phyloP scores from a whole-genome alignment of 2,329 filamentous ascomycete species.

The Diplodia sapinea region DNA sequence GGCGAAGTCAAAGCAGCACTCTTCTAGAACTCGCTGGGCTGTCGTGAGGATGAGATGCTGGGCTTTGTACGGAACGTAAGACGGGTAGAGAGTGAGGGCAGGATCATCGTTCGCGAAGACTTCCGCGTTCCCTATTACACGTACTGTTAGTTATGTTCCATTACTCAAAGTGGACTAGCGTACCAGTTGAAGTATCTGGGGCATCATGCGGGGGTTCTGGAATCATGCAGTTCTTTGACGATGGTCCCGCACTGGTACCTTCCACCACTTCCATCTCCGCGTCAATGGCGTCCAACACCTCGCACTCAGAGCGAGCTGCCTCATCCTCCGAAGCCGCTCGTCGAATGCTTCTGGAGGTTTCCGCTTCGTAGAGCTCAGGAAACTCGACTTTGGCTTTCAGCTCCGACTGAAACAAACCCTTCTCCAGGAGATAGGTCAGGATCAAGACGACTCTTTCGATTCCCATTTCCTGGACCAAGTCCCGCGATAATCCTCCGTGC shows the following conservation, averaged over 20 bases:
- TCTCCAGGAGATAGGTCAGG: conserved; percentile 16
- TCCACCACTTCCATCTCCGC: not conserved
- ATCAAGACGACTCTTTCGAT: conserved; percentile 11
- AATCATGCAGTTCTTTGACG: not conserved
- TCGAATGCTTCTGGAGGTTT: conserved; percentile 37
- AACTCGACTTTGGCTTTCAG: conserved; percentile 44
- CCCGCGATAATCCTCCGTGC: not conserved
- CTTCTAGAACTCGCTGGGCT: conserved; percentile 47
- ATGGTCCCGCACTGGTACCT: not conserved
- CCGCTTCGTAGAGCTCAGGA: conserved; percentile 43
- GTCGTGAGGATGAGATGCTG: conserved; percentile 49
- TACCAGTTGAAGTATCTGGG: not conserved
- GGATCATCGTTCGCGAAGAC: not conserved
- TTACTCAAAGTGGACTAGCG: not conserved
- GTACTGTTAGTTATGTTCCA: not conserved
- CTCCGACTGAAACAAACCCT: conserved; percentile 43
- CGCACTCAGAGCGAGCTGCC: conserved; percentile 39
- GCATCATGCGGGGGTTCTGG: not conserved
- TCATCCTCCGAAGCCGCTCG: conserved; percentile 42
- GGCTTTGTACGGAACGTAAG: conserved; percentile 44
- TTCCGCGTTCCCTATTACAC: not conserved
- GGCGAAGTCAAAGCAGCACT: conserved; percentile 50
- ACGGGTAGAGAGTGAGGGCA: conserved; percentile 40
- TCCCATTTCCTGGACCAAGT: not conserved
- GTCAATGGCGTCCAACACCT: conserved; percentile 40